Evolutionary conservation across 1,139 yeast genomes (phyloP).

Genomic region (Yamadazyma epiphylla): DNA sequence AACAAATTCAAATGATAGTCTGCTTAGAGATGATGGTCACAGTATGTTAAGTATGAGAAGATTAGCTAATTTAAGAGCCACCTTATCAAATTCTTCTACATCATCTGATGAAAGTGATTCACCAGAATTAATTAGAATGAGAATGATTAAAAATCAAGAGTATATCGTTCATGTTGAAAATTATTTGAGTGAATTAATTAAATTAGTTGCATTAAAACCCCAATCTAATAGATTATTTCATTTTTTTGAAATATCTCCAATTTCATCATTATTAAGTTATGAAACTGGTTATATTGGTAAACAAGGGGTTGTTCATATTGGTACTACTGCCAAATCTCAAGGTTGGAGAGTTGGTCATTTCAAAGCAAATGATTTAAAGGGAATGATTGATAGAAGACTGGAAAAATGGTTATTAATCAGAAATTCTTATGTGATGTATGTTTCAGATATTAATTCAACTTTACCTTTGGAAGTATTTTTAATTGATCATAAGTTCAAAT

Average conservation of each 20-base stretch:
- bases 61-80: conserved; percentile 28
- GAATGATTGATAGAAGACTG: conserved; percentile 85
- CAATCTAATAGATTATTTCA: conserved; percentile 81
- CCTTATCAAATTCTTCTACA: conserved; percentile 24
- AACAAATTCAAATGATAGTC: neutral
- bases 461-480: conserved; percentile 88
- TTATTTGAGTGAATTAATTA: conserved; percentile 62
- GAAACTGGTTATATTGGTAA: conserved; percentile 83
- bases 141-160: conserved; percentile 29
- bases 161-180: conserved; percentile 46
- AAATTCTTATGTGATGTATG: conserved; percentile 80
- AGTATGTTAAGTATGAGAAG: conserved; percentile 14
- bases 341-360: conserved; percentile 97
- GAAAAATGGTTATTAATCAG: conserved; percentile 90
- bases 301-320: conserved; percentile 78
- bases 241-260: conserved; percentile 85
- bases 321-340: conserved; percentile 79
- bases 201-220: conserved; percentile 62
- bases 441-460: conserved; percentile 80
- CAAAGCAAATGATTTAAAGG: conserved; percentile 70
- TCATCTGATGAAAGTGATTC: conserved; percentile 17
- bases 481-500: conserved; percentile 67
- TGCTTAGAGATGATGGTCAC: conserved; percentile 7
- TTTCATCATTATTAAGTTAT: conserved; percentile 77
- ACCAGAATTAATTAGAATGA: conserved; percentile 26